Evolutionary conservation across 176 grass and related monocot genomes (phyloP).

Genomic region (Poa annua): DNA sequence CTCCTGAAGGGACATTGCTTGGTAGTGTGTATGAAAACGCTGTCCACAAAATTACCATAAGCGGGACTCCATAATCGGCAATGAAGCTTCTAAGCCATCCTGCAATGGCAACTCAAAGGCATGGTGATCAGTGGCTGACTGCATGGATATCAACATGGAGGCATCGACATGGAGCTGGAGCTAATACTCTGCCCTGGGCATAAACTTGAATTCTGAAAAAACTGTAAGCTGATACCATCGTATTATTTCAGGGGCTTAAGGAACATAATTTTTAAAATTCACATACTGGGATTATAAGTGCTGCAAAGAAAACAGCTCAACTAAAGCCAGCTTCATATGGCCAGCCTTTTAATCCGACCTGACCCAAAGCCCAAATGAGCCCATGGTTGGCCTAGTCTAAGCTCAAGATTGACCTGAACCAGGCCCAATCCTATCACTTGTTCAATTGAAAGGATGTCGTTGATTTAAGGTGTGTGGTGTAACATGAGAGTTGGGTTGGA

Average conservation of each 20-base stretch:
- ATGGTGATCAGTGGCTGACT: neutral
- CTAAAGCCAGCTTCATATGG: neutral
- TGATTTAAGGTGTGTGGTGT: conserved; percentile 14
- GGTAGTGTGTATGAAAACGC: conserved; percentile 76
- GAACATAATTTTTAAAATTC: neutral
- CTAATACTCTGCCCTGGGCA: neutral
- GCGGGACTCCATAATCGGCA: conserved; percentile 86
- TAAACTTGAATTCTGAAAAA: neutral
- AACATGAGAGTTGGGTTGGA: neutral
- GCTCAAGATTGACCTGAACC: neutral
- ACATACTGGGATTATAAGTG: neutral
- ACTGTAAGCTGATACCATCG: neutral
- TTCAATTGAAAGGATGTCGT: conserved; percentile 2
- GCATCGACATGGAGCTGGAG: neutral
- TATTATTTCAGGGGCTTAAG: neutral
- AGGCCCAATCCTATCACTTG: neutral
- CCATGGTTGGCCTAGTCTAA: neutral
- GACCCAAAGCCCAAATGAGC: neutral
- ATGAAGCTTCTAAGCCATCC: conserved; percentile 87
- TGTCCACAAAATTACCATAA: conserved; percentile 95
- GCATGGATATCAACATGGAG: neutral
- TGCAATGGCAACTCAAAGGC: conserved; percentile 40
- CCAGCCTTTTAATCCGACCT: neutral
- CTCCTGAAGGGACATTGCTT: conserved; percentile 61
- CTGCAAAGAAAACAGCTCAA: neutral